Conservation (phyloP, 768 basidiomycete genomes). For the Cubamyces sp. region DNA sequence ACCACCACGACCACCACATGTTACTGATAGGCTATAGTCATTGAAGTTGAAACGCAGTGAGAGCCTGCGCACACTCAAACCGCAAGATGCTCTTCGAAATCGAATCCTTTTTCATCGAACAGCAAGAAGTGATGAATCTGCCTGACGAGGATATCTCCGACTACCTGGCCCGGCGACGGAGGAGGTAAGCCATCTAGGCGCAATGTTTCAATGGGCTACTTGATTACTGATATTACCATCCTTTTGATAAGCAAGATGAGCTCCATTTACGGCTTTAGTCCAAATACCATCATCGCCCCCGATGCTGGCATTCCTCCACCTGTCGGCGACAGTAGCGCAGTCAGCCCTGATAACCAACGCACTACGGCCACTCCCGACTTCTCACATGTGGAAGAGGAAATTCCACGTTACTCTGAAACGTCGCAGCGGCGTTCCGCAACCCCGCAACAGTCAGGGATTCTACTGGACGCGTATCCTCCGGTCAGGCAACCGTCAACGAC, state of each 20-base stretch:
- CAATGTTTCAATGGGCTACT: not conserved
- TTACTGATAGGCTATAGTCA: not conserved
- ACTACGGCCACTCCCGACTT: not conserved
- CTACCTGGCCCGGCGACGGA: slow-evolving; percentile 39
- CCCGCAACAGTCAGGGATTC: not conserved
- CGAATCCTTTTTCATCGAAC: slow-evolving; percentile 57
- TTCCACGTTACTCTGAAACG: not conserved
- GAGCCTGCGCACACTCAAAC: not conserved
- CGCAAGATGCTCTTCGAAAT: slow-evolving; percentile 17
- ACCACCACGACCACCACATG: slow-evolving; percentile 7
- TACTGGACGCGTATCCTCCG: too few relatives aligned
- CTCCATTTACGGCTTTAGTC: not conserved
- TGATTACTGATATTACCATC: not conserved
- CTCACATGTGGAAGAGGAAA: not conserved
- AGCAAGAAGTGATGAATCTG: slow-evolving; percentile 55
- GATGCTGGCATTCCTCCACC: not conserved
- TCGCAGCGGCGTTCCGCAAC: not conserved
- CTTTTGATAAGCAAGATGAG: not conserved
- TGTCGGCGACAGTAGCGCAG: not conserved
- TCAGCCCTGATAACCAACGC: not conserved
- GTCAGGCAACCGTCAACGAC: not conserved
- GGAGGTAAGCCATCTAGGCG: slow-evolving; percentile 4
- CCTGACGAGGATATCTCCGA: slow-evolving; percentile 57
- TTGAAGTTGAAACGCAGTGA: not conserved
- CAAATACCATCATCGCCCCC: not conserved